phyloP scores from a whole-genome alignment of 768 basidiomycete genomes.

The Trametes villosa region DNA sequence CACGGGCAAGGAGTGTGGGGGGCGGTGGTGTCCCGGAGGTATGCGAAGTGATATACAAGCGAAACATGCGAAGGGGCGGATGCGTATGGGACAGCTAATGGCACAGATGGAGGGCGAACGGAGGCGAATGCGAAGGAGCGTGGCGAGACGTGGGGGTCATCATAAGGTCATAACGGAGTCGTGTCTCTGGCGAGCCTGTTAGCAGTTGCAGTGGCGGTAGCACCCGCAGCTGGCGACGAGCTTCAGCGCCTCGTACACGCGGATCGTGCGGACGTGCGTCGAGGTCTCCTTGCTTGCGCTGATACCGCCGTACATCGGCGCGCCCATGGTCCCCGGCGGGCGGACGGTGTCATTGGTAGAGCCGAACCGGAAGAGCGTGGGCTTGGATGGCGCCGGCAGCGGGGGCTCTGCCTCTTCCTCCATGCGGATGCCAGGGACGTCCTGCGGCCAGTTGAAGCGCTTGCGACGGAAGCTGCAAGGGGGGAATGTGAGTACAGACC shows the following conservation, averaged over 20 bases:
- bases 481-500: slow-evolving; percentile 1
- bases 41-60: slow-evolving; percentile 3
- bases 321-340: neutral
- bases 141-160: slow-evolving; percentile 2
- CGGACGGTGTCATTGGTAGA: slow-evolving; percentile 2
- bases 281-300: slow-evolving; percentile 3
- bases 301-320: slow-evolving; percentile 15
- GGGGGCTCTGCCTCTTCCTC: slow-evolving; percentile 14
- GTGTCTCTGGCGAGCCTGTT: neutral
- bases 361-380: slow-evolving; percentile 4
- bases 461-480: slow-evolving; percentile 61
- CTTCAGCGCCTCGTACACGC: slow-evolving; percentile 28
- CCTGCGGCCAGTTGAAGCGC: slow-evolving; percentile 71
- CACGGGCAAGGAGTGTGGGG: neutral
- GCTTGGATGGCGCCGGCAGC: slow-evolving; percentile 3
- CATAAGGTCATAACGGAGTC: slow-evolving; percentile 10
- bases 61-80: neutral
- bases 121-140: slow-evolving; percentile 3
- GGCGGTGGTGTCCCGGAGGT: neutral
- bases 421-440: slow-evolving; percentile 33
- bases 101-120: neutral
- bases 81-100: neutral
- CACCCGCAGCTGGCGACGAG: slow-evolving; percentile 10
- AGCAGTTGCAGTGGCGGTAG: neutral
- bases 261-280: slow-evolving; percentile 28